Percentiles rank a stretch among this genome's conserved stretches.
phyloP scores from a whole-genome alignment of 331 rosid species.

The Malus hybrid region DNA sequence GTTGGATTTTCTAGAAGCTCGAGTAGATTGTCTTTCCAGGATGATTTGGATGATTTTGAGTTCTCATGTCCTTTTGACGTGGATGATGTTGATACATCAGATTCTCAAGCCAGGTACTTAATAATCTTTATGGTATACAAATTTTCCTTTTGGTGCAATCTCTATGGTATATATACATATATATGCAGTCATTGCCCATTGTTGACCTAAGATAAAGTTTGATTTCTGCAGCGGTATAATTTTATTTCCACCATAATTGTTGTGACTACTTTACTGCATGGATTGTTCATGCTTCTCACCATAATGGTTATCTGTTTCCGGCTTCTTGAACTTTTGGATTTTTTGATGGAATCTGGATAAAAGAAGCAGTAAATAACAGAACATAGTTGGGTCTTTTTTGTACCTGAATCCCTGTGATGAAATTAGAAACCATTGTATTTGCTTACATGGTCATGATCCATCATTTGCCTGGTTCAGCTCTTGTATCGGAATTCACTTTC shows the following conservation, averaged over 20 bases:
- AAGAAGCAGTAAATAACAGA: neutral
- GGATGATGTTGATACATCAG: constrained; percentile 69
- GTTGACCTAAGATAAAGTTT: neutral
- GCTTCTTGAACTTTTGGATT: neutral
- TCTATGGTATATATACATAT: neutral
- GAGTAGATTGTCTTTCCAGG: constrained; percentile 75
- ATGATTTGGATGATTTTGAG: constrained; percentile 70
- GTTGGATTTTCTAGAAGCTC: constrained; percentile 81
- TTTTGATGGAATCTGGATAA: neutral
- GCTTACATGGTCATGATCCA: neutral
- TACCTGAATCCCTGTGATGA: neutral
- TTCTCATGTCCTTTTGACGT: constrained; percentile 76
- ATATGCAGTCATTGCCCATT: constrained; percentile 3
- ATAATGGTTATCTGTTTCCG: neutral
- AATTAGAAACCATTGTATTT: neutral
- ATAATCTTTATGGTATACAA: neutral
- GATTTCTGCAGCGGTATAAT: neutral
- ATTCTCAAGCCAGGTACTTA: constrained; percentile 52
- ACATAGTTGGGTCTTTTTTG: neutral
- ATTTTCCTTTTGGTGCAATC: neutral
- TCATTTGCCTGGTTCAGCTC: neutral
- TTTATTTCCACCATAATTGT: neutral
- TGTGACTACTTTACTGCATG: neutral
- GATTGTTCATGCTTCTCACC: neutral
- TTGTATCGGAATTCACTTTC: neutral